Conservation (phyloP, 1,139 yeast species). For the Kodamaea plutei region DNA sequence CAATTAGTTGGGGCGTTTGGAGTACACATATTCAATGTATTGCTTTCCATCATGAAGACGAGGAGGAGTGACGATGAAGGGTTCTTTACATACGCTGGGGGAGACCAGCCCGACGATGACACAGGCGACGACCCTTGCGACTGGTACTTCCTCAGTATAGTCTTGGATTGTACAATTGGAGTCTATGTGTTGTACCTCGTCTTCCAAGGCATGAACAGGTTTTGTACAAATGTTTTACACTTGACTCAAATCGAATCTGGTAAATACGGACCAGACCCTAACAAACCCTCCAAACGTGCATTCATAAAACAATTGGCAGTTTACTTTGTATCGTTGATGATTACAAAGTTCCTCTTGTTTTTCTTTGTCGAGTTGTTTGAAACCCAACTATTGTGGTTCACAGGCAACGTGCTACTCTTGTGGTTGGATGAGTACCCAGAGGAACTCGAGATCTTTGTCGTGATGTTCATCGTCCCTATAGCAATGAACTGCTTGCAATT, state of each 20-base stretch:
- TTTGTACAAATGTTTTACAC: conserved; percentile 29
- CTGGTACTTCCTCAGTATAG: conserved; percentile 86
- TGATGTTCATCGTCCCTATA: conserved; percentile 77
- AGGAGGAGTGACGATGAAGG: conserved; percentile 8
- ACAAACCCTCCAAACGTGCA: conserved; percentile 61
- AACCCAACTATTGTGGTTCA: conserved; percentile 39
- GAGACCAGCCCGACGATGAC: too few relatives aligned
- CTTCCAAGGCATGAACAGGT: conserved; percentile 42
- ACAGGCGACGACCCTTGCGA: conserved; percentile 60
- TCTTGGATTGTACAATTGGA: conserved; percentile 93
- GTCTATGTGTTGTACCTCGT: conserved; percentile 72
- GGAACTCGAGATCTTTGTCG: conserved; percentile 76
- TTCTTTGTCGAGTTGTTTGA: conserved; percentile 40
- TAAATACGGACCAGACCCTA: conserved; percentile 59
- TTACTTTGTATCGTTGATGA: conserved; percentile 60
- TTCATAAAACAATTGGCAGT: conserved; percentile 71
- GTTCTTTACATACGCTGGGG: background rate
- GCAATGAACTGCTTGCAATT: conserved; percentile 85
- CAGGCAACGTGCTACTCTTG: conserved; percentile 48
- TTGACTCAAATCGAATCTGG: conserved; percentile 69
- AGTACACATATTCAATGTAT: conserved; percentile 75
- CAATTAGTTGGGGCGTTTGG: conserved; percentile 86
- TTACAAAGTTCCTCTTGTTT: conserved; percentile 54
- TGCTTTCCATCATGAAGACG: conserved; percentile 57
- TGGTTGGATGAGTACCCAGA: conserved; percentile 79